Evolutionary conservation across 352 stramenopile genomes (phyloP), one percentile per base, ranked within the genome.

Genomic region (Pythium vanterpoolii): DNA sequence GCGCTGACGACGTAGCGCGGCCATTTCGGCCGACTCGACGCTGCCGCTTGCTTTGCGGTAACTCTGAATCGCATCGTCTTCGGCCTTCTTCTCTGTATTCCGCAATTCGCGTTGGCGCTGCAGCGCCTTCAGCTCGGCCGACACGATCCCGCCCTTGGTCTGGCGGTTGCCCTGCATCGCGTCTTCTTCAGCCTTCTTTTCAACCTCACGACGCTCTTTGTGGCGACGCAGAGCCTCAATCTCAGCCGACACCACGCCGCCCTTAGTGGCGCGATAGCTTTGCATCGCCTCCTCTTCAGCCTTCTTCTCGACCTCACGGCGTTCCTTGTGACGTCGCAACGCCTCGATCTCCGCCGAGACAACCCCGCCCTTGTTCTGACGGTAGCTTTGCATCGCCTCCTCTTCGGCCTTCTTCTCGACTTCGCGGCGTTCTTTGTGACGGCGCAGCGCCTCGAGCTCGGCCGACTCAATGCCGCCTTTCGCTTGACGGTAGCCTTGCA

Each of bases 111-210:
- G 68, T n/a, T 81, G 56, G 11, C 66, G 57, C 8, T 69, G 73
- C 28, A 85, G 58, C 5, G 56, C 50, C 49, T 60, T 44, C 33
- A 52, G 27, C 49, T 66, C 58, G 11, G 47, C 49, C 0, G 58
- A 59, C 28, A 77, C 56, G 10, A 39, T 36, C 1, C 46, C 45
- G 23, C 76, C 57, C 0, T 24, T 44, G 18, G 44, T 19, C 16
- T 60, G 33, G 3, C 60, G 38, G 11, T 74, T 68, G 0, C 59
- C 57, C 10, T 62, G 28, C 44, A 77, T 70, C 26, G 70, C 66
- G 24, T 79, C 66, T 30, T 83, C 69, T 40, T 74, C 69, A 4
- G 69, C 63, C 56, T 83, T 77, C 38, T 64, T 69, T 33, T 84
- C 70, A 5, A 51, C 56, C 52, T 77, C 74, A 8, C 68, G 68